phyloP scores from a whole-genome alignment of 108 stramenopile genomes.

The Nannochloropsis granulata region DNA sequence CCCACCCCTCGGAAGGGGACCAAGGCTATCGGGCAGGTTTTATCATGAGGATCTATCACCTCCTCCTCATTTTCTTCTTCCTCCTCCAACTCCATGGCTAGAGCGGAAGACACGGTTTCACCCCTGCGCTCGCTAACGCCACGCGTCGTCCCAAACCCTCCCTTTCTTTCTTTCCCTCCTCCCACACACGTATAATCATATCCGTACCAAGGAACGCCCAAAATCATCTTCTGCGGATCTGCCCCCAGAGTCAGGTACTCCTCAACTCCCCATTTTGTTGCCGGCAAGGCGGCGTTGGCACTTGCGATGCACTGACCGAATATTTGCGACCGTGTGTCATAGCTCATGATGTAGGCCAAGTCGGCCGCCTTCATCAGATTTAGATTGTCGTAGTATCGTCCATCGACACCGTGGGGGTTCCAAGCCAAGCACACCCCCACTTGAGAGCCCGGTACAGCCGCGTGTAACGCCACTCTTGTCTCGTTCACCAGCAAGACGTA shows the following conservation, averaged over 20 bases:
- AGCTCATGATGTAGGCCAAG: constrained; percentile 44
- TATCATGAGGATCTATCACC: background rate
- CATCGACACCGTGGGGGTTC: constrained; percentile 41
- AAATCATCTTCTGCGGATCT: constrained; percentile 23
- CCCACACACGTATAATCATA: constrained; percentile 38
- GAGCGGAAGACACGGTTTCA: no score
- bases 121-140: no score
- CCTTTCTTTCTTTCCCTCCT: background rate
- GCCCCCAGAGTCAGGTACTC: constrained; percentile 31
- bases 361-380: constrained; percentile 38
- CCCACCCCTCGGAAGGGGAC: constrained; percentile 47
- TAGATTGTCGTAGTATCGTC: constrained; percentile 30
- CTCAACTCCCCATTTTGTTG: constrained; percentile 17
- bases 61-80: background rate
- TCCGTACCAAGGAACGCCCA: constrained; percentile 49
- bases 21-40: constrained; percentile 24
- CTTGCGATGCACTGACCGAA: constrained; percentile 37
- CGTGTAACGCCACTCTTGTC: constrained; percentile 32
- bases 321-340: constrained; percentile 43
- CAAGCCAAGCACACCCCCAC: constrained; percentile 40
- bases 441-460: constrained; percentile 30
- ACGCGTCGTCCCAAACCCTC: background rate
- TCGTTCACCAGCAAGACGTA: constrained; percentile 28
- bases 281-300: constrained; percentile 41
- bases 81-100: background rate